phyloP scores from a whole-genome alignment of 352 stramenopile genomes.

The Globisporangium mamillatum region DNA sequence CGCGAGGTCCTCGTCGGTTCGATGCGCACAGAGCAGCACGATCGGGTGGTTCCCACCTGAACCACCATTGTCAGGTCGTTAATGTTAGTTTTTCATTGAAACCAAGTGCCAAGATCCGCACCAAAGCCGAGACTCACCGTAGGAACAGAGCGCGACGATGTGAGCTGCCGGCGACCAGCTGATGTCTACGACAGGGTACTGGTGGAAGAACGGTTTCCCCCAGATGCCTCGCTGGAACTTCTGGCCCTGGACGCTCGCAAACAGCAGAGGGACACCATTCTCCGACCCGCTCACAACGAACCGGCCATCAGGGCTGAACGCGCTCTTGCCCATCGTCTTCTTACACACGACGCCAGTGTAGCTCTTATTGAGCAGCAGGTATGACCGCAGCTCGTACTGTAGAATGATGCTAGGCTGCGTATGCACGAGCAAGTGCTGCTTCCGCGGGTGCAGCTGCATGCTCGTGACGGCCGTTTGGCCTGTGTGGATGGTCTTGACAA shows the following conservation, averaged over 20 bases:
- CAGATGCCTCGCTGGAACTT: slow-evolving; percentile 45
- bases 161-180: slow-evolving; percentile 60
- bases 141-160: slow-evolving; percentile 61
- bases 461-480: slow-evolving; percentile 48
- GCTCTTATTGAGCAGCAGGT: slow-evolving; percentile 68
- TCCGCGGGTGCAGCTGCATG: slow-evolving; percentile 60
- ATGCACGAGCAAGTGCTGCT: slow-evolving; percentile 62
- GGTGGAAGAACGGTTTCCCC: slow-evolving; percentile 55
- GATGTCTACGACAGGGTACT: slow-evolving; percentile 47
- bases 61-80: neutral
- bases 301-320: slow-evolving; percentile 65
- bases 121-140: slow-evolving; percentile 27
- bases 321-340: slow-evolving; percentile 41
- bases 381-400: slow-evolving; percentile 75
- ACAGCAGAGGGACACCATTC: slow-evolving; percentile 54
- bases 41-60: slow-evolving; percentile 55
- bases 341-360: slow-evolving; percentile 53
- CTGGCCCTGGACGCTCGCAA: slow-evolving; percentile 50
- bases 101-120: neutral
- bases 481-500: slow-evolving; percentile 52
- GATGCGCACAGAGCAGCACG: slow-evolving; percentile 53
- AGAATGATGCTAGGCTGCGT: slow-evolving; percentile 59
- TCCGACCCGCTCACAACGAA: slow-evolving; percentile 61
- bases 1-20: slow-evolving; percentile 36
- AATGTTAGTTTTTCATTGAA: neutral